Evolutionary conservation across 202 grass and related monocot genomes (phyloP), one percentile per base, ranked within the genome.

Genomic region (Cymbopogon flexuosus): DNA sequence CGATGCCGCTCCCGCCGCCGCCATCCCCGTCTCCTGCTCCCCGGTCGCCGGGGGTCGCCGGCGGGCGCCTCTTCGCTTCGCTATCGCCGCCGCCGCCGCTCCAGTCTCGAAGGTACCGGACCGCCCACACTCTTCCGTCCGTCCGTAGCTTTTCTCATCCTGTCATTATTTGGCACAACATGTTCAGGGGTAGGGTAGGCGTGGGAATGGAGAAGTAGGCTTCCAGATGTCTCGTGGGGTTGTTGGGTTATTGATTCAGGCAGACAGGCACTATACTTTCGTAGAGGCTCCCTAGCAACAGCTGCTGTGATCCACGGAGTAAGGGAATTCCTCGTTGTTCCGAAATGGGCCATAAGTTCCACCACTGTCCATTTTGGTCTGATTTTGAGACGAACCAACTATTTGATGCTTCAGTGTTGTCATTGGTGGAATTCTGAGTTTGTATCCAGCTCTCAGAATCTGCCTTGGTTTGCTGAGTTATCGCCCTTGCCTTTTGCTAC

Each of bases 91-190:
- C 43, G 22, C 74, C 77, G 12, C 80, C 89, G 12, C 77, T 93
- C 51, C 94, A 76, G 64, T 80, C 80, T 23, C 68, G 42, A n/a
- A 93, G 89, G 94, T 97, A 52, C 54, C 3, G 8, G 8, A 9
- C 24, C 31, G 11, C 27, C 51, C 37, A 19, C 37, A 19, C 57
- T 19, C 21, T 13, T 39, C 75, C 45, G n/a, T 51, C 8, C 30
- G 0, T 27, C 45, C 27, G 31, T 51, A 19, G 6, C 16, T 13
- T 23, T 6, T 6, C 14, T 34, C 22, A 14, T 65, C 6, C 15
- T n/a, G 63, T 14, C 60, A 27, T 42, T 70, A 22, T 24, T n/a
- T 33, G 68, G 12, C 13, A 71, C 42, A 3, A 22, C 52, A 31
- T n/a, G 36, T 73, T 11, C 16, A n/a, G 24, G 33, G 62, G 33